Percentiles rank a stretch among this genome's conserved stretches.
phyloP scores from a whole-genome alignment of 257 asterid genomes.

The Rubia yunnanensis region DNA sequence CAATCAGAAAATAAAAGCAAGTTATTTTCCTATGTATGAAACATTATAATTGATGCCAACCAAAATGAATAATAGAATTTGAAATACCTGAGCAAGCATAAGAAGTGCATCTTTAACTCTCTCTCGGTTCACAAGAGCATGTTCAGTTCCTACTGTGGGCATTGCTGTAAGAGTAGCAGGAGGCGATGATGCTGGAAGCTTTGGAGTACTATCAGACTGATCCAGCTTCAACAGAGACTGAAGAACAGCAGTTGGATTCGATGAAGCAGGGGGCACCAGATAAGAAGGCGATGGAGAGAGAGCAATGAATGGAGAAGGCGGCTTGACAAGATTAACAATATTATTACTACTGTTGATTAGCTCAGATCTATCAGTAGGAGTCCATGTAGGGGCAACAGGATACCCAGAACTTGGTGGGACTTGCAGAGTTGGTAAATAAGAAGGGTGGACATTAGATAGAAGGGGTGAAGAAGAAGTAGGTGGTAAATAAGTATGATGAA shows the following conservation, averaged over 20 bases:
- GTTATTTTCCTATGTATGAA: not conserved
- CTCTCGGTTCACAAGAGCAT: constrained; percentile 22
- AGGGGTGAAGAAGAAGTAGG: constrained; percentile 17
- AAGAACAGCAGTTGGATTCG: constrained; percentile 13
- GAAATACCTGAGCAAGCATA: constrained; percentile 34
- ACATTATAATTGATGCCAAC: not conserved
- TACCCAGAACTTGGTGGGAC: constrained; percentile 19
- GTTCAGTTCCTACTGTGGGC: constrained; percentile 7
- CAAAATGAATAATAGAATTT: not conserved
- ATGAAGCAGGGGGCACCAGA: constrained; percentile 18
- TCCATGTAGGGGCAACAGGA: constrained; percentile 13
- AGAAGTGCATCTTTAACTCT: constrained; percentile 29
- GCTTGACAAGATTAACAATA: constrained; percentile 30
- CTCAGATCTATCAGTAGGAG: constrained; percentile 17
- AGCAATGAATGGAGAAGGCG: constrained; percentile 32
- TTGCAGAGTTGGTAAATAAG: constrained; percentile 19
- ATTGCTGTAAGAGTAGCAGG: constrained; percentile 21
- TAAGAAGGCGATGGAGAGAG: constrained; percentile 22
- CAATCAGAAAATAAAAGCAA: not conserved
- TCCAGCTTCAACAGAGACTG: constrained; percentile 23
- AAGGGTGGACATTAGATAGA: constrained; percentile 12
- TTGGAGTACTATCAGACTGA: constrained; percentile 21
- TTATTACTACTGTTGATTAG: constrained; percentile 7
- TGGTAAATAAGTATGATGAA: constrained; percentile 8
- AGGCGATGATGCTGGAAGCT: constrained; percentile 33